Conservation (phyloP, 1,139 yeast species). For the Scheffersomyces illinoinensis region DNA sequence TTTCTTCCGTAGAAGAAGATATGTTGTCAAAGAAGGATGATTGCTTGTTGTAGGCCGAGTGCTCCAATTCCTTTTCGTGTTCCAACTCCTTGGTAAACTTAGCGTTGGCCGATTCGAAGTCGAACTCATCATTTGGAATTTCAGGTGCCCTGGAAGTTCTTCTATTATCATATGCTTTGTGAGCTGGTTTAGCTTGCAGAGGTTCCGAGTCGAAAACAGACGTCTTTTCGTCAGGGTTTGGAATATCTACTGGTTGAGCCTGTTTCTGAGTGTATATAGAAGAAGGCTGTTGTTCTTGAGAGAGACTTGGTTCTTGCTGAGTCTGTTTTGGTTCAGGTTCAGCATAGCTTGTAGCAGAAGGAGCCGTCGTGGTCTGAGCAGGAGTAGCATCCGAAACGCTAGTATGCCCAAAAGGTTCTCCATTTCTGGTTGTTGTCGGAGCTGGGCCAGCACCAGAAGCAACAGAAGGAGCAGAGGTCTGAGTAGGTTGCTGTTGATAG, state of each 20-base stretch:
- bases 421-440: conserved; percentile 22
- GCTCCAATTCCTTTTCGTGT: conserved; percentile 16
- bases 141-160: conserved; percentile 32
- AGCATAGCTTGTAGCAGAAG: conserved; percentile 8
- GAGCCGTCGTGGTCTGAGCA: conserved; percentile 16
- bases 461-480: conserved; percentile 19
- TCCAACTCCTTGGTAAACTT: conserved; percentile 48
- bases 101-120: conserved; percentile 51
- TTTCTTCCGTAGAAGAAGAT: conserved; percentile 42
- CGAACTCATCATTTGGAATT: conserved; percentile 34
- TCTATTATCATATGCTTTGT: conserved; percentile 13
- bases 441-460: conserved; percentile 6
- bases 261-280: background rate
- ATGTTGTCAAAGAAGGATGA: conserved; percentile 30
- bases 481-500: conserved; percentile 13
- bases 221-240: conserved; percentile 15
- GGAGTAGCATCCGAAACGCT: conserved; percentile 7
- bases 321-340: conserved; percentile 15
- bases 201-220: conserved; percentile 21
- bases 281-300: background rate
- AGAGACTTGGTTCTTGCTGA: conserved; percentile 9
- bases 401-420: conserved; percentile 8
- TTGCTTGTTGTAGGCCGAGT: conserved; percentile 19
- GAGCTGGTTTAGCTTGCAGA: conserved; percentile 38
- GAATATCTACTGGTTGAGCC: conserved; percentile 6